Conservation (phyloP, 208 protist species). For the Leishmania major region DNA sequence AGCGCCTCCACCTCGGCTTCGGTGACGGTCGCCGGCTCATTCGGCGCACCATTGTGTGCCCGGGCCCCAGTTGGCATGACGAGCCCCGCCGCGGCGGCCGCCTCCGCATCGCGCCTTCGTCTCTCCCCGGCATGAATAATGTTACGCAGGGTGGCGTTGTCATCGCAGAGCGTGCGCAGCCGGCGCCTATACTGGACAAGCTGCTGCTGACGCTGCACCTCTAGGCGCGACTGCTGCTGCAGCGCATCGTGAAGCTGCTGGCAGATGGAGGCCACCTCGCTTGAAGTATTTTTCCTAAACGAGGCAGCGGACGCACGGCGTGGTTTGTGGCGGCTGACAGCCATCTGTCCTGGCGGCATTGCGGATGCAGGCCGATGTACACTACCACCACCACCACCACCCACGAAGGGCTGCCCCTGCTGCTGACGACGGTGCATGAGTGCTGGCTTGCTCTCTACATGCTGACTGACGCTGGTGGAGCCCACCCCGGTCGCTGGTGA, state of each 20-base stretch:
- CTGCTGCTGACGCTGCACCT: slow-evolving; percentile 43
- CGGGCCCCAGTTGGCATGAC: slow-evolving; percentile 1
- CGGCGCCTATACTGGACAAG: slow-evolving; percentile 43
- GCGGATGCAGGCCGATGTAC: neutral
- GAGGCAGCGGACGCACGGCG: neutral
- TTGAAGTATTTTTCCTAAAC: neutral
- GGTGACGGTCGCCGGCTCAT: slow-evolving; percentile 43
- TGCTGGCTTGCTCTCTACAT: slow-evolving; percentile 2
- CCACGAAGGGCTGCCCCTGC: neutral
- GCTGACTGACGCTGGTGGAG: slow-evolving; percentile 16
- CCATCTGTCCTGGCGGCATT: neutral
- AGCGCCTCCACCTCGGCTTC: slow-evolving; percentile 61
- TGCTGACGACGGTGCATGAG: neutral
- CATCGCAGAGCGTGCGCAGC: slow-evolving; percentile 57
- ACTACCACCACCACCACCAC: no score
- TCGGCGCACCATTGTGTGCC: slow-evolving; percentile 7
- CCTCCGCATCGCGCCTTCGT: slow-evolving; percentile 28
- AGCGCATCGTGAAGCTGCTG: slow-evolving; percentile 48
- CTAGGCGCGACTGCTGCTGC: slow-evolving; percentile 35
- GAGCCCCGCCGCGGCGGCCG: neutral
- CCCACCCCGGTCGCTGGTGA: neutral
- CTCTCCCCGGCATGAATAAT: slow-evolving; percentile 47
- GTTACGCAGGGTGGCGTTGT: slow-evolving; percentile 65
- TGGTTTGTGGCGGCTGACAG: neutral
- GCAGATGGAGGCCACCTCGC: slow-evolving; percentile 47